Evolutionary conservation across 2,329 filamentous ascomycete genomes (phyloP).

Genomic region (Cladosporium colombiae): DNA sequence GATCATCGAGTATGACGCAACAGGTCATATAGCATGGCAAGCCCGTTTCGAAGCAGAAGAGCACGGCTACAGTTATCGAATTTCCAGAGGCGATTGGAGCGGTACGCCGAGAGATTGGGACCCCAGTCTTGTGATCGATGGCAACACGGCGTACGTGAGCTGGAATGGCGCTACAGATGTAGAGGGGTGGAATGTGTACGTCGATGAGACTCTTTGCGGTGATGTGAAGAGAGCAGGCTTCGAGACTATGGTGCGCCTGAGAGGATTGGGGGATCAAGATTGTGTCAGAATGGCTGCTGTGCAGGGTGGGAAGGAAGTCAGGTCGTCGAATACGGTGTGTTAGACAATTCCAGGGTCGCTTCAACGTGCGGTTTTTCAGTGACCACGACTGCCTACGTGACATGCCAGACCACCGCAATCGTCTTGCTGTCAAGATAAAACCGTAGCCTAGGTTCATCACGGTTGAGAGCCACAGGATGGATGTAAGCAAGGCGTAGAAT

Average conservation of each 20-base stretch:
- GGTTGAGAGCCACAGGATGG: too few relatives aligned
- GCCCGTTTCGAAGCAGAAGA: slow-evolving; percentile 24
- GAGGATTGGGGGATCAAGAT: neutral
- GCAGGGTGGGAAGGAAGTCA: slow-evolving; percentile 1
- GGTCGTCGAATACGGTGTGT: slow-evolving; percentile 6
- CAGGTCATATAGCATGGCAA: slow-evolving; percentile 23
- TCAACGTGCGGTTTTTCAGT: neutral
- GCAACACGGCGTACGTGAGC: slow-evolving; percentile 26
- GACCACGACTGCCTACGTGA: too few relatives aligned
- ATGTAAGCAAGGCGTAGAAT: too few relatives aligned
- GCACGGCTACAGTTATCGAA: slow-evolving; percentile 27
- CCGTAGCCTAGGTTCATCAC: too few relatives aligned
- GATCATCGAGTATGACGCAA: slow-evolving; percentile 26
- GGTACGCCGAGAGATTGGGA: slow-evolving; percentile 23
- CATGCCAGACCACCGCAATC: too few relatives aligned
- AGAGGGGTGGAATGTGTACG: slow-evolving; percentile 29
- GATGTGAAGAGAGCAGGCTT: slow-evolving; percentile 2
- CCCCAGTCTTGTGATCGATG: slow-evolving; percentile 14
- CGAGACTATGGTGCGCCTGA: slow-evolving; percentile 13
- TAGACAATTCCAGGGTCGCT: neutral
- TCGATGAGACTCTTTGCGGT: slow-evolving; percentile 10
- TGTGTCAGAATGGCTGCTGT: slow-evolving; percentile 11
- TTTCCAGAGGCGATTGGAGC: slow-evolving; percentile 29
- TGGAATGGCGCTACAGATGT: slow-evolving; percentile 37
- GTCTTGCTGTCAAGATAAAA: too few relatives aligned